Conservation (phyloP, 331 rosid species). For the Phaseolus coccineus region DNA sequence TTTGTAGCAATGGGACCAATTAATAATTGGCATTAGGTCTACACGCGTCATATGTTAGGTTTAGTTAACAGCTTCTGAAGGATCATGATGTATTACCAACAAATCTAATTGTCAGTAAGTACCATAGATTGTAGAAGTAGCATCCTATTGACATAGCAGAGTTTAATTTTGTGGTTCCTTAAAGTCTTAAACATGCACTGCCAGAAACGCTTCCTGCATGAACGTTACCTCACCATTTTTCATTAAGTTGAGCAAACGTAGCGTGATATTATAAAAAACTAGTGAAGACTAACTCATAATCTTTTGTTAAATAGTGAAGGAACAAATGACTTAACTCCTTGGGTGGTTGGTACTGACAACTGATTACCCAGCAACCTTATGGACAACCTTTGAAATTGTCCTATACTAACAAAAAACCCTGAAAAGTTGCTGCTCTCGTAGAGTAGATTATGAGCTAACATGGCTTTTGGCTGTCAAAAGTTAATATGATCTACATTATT, state of each 20-base stretch:
- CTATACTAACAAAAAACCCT: not conserved
- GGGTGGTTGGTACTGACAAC: not conserved
- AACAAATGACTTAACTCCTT: not conserved
- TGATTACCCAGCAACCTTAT: not conserved
- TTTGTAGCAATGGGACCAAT: constrained; percentile 1
- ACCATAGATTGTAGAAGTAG: constrained; percentile 1
- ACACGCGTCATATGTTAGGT: constrained; percentile 1
- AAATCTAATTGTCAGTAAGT: constrained; percentile 12
- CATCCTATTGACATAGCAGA: constrained; percentile 7
- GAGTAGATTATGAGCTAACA: no score
- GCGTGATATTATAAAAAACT: constrained; percentile 20
- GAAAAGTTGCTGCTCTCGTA: no score
- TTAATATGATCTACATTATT: not conserved
- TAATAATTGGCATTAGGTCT: constrained; percentile 5
- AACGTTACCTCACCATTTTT: not conserved
- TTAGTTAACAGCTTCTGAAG: constrained; percentile 5
- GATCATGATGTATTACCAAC: constrained; percentile 15
- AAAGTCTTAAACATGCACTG: not conserved
- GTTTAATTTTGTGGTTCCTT: constrained; percentile 25
- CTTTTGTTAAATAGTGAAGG: not conserved
- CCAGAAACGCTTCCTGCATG: not conserved
- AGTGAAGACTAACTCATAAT: constrained; percentile 4
- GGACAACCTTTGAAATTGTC: not conserved
- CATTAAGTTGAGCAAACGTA: constrained; percentile 16
- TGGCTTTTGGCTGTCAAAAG: not conserved